phyloP scores from a whole-genome alignment of 169 alveolate genomes.

The Eimeria tenella region DNA sequence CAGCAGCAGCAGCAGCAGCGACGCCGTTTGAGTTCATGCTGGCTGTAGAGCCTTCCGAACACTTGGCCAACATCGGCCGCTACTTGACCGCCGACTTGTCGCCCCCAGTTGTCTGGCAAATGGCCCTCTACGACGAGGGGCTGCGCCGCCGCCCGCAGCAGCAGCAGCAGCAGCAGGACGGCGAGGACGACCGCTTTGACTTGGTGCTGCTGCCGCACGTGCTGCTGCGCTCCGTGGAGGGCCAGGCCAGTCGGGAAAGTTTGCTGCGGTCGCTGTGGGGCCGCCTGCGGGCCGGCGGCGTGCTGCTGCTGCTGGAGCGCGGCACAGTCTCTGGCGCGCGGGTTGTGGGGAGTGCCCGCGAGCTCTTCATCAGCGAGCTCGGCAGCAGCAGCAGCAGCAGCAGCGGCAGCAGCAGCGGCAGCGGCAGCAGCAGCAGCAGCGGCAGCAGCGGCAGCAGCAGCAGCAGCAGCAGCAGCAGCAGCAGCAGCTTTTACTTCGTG shows the following conservation, averaged over 20 bases:
- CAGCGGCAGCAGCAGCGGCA: constrained; percentile 5
- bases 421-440: constrained; percentile 32
- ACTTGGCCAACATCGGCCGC: constrained; percentile 64
- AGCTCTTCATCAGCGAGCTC: constrained; percentile 89
- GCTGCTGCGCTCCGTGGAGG: constrained; percentile 55
- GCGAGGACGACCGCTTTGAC: constrained; percentile 37
- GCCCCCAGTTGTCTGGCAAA: constrained; percentile 52
- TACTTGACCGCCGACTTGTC: constrained; percentile 43
- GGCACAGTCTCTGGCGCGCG: constrained; percentile 96
- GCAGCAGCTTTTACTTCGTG: constrained; percentile 84
- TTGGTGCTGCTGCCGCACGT: constrained; percentile 33
- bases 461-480: neutral
- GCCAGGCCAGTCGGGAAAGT: constrained; percentile 71
- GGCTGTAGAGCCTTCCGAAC: constrained; percentile 74
- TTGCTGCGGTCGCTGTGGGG: constrained; percentile 83
- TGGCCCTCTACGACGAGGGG: constrained; percentile 75
- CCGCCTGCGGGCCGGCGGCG: constrained; percentile 80
- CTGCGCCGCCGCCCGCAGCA: neutral
- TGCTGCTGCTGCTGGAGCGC: constrained; percentile 85
- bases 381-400: constrained; percentile 69
- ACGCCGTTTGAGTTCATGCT: neutral
- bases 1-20: constrained; percentile 4
- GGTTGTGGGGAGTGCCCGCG: constrained; percentile 89
- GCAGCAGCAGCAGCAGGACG: constrained; percentile 9
- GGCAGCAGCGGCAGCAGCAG: neutral